These are phyloP conservation scores for Thuidium tamariscinum DNA, from an alignment of 225 moss, liverwort and hornwort genomes.

Conservation along the genomic window DNA sequence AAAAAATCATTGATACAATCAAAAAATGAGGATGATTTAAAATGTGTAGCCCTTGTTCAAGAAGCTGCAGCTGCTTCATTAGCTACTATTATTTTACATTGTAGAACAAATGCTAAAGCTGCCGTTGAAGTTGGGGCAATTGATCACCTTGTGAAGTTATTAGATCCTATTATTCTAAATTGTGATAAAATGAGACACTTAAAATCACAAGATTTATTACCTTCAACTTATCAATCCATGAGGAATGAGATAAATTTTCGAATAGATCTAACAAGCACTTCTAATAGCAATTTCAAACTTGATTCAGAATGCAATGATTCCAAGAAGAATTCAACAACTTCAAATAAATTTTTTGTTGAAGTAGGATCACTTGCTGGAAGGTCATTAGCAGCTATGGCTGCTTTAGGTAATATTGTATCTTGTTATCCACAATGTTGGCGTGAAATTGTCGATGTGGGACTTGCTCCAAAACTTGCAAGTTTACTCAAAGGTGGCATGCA, in stretches of 20 bases:
- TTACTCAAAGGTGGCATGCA: not conserved
- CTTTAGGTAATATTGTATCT: conserved; percentile 58
- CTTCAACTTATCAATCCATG: not conserved
- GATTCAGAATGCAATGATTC: not conserved
- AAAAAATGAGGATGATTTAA: not conserved
- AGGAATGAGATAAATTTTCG: not conserved
- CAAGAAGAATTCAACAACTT: not conserved
- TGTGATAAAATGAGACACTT: not conserved
- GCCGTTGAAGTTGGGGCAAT: conserved; percentile 49
- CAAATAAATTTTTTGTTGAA: not conserved
- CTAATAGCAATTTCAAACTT: not conserved
- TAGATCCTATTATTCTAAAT: conserved; percentile 1
- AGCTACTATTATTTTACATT: conserved; percentile 46
- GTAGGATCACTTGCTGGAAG: not conserved
- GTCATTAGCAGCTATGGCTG: conserved; percentile 58
- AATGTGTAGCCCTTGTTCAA: conserved; percentile 19
- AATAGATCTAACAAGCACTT: not conserved
- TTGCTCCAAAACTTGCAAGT: conserved; percentile 27
- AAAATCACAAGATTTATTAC: not conserved
- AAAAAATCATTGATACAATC: not conserved
- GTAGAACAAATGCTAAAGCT: conserved; percentile 37
- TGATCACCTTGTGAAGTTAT: conserved; percentile 26
- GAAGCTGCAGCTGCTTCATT: conserved; percentile 61
- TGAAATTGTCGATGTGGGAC: conserved; percentile 44
- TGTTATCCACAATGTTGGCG: conserved; percentile 56